phyloP scores from a whole-genome alignment of 2,329 filamentous ascomycete species.

The Trichophyton rubrum region DNA sequence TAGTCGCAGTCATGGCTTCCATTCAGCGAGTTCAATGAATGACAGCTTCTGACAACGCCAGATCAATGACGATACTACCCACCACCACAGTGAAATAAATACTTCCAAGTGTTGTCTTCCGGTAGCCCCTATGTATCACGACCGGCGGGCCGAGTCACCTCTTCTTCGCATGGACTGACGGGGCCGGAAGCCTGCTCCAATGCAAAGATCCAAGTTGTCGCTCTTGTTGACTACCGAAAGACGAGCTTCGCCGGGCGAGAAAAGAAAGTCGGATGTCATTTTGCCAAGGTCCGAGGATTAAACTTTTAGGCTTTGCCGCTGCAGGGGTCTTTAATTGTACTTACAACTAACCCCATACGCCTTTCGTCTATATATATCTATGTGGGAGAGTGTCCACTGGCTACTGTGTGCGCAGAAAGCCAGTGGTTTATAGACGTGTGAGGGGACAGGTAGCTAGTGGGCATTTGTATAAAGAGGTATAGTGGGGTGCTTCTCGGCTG shows the following conservation, averaged over 20 bases:
- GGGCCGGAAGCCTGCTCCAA: not conserved
- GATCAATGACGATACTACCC: not conserved
- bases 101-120: not conserved
- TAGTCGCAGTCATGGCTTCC: slow-evolving; percentile 1
- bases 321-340: slow-evolving; percentile 1
- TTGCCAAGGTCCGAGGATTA: slow-evolving; percentile 2
- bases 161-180: not conserved
- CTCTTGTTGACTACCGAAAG: not conserved
- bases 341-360: not conserved
- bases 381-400: not conserved
- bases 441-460: too few relatives aligned
- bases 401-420: not conserved
- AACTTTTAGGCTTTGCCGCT: slow-evolving; percentile 6
- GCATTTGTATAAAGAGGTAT: not conserved
- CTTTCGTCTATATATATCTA: not conserved
- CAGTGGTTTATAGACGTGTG: not conserved
- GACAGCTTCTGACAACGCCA: not conserved
- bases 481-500: not conserved
- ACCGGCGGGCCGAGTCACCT: not conserved
- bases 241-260: not conserved
- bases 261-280: slow-evolving; percentile 6
- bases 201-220: not conserved
- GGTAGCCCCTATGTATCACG: not conserved
- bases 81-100: not conserved
- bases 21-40: not conserved